phyloP scores from a whole-genome alignment of 345 rosid genomes.

The Populus alba region DNA sequence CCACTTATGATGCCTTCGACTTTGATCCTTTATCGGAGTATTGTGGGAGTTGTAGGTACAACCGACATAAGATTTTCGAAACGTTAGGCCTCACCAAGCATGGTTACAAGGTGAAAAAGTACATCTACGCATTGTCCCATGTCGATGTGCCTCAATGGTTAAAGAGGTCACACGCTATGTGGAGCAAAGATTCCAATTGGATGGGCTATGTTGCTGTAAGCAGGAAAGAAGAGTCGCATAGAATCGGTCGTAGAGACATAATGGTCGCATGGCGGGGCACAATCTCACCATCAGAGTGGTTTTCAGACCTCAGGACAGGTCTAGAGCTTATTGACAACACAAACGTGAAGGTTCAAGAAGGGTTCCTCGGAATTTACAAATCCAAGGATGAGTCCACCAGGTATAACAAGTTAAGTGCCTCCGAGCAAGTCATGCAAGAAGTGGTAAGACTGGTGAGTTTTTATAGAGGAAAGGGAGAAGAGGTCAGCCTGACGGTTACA shows the following conservation, averaged over 20 bases:
- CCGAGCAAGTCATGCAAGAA: constrained; percentile 62
- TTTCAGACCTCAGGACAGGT: constrained; percentile 41
- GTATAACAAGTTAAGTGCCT: constrained; percentile 51
- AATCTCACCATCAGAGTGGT: constrained; percentile 66
- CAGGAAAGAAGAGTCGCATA: constrained; percentile 34
- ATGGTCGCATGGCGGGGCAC: constrained; percentile 70
- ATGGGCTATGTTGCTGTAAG: constrained; percentile 63
- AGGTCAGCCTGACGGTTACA: constrained; percentile 51
- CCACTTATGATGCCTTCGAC: constrained; percentile 60
- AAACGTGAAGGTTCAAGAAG: constrained; percentile 48
- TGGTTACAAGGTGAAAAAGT: constrained; percentile 52
- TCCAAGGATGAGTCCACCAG: constrained; percentile 53
- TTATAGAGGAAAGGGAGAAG: constrained; percentile 43
- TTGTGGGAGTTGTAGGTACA: constrained; percentile 61
- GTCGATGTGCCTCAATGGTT: constrained; percentile 63
- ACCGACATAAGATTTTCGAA: constrained; percentile 46
- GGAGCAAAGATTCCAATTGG: constrained; percentile 82
- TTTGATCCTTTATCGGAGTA: constrained; percentile 57
- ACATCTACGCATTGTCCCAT: constrained; percentile 64
- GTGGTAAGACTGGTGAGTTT: constrained; percentile 28
- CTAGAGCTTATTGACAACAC: constrained; percentile 33
- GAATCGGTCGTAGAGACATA: constrained; percentile 60
- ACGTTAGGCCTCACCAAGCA: constrained; percentile 46
- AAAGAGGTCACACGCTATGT: constrained; percentile 34
- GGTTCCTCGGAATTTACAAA: constrained; percentile 48